These are phyloP conservation scores for Helminthosporium solani DNA, from an alignment of 2,329 filamentous ascomycete species.

Conservation along the genomic window DNA sequence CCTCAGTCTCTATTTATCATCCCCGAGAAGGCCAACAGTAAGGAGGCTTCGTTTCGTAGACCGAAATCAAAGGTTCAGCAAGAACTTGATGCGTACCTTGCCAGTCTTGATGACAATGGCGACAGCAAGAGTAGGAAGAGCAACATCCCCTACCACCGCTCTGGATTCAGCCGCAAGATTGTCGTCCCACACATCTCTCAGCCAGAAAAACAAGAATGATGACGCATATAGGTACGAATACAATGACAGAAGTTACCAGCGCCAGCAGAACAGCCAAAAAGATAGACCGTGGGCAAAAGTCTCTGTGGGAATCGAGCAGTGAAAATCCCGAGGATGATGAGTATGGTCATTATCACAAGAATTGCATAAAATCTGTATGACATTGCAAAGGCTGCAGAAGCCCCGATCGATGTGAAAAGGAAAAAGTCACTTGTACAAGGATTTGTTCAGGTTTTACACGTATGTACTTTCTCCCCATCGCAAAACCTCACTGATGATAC, in stretches of 20 bases:
- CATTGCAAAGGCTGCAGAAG: no score
- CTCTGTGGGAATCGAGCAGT: neutral
- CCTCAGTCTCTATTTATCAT: neutral
- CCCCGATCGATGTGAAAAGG: no score
- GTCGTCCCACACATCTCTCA: neutral
- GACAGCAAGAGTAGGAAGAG: neutral
- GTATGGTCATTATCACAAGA: neutral
- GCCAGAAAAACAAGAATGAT: neutral
- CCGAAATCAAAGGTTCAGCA: slow-evolving; percentile 11
- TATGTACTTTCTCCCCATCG: no score
- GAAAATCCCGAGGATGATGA: neutral
- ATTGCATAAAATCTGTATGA: no score
- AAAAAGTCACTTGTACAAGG: no score
- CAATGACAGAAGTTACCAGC: neutral
- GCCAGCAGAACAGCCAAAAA: neutral
- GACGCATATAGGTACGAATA: no score
- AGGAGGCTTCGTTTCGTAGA: neutral
- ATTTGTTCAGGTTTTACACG: no score
- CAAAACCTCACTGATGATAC: no score
- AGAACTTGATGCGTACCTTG: slow-evolving; percentile 20
- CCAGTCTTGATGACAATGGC: slow-evolving; percentile 7
- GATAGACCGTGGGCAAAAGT: no score
- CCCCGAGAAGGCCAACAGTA: neutral
- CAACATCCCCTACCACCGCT: no score
- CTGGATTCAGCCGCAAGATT: neutral